Evolutionary conservation across 2,329 filamentous ascomycete species (phyloP).

Genomic region (Neofusicoccum parvum): DNA sequence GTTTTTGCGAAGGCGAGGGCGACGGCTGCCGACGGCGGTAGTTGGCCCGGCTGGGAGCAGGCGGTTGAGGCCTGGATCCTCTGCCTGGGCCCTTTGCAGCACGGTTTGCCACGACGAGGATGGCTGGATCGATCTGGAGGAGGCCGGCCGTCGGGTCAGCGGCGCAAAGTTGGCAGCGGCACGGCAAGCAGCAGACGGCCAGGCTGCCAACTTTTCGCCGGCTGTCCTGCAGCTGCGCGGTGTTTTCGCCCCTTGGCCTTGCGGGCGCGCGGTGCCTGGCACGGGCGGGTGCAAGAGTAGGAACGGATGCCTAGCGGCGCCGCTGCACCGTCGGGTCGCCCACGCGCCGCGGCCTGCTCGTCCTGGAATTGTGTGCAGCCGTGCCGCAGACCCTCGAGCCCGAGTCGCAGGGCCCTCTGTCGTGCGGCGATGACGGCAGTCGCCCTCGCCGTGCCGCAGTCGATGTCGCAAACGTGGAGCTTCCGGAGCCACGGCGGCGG

Average conservation of each 20-base stretch:
- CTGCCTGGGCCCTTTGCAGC: neutral
- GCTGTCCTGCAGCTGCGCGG: neutral
- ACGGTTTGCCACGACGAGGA: constrained; percentile 1
- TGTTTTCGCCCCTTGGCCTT: neutral
- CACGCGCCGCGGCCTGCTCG: neutral
- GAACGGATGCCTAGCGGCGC: neutral
- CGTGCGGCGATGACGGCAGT: neutral
- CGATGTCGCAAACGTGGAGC: neutral
- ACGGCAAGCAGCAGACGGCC: neutral
- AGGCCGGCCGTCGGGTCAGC: neutral
- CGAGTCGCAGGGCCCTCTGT: neutral
- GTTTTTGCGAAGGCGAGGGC: no score
- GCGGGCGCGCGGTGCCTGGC: neutral
- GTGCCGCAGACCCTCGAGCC: neutral
- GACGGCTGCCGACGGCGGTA: neutral
- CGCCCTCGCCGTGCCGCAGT: neutral
- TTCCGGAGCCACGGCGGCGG: neutral
- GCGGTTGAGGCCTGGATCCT: neutral
- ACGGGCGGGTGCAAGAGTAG: neutral
- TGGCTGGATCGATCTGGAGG: neutral
- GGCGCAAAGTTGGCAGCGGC: neutral
- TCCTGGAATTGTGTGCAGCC: neutral
- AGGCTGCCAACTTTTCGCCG: neutral
- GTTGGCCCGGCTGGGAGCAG: neutral
- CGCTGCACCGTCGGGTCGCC: constrained; percentile 1